Conservation (phyloP, 2,329 filamentous ascomycete species). For the Fusarium multiceps region DNA sequence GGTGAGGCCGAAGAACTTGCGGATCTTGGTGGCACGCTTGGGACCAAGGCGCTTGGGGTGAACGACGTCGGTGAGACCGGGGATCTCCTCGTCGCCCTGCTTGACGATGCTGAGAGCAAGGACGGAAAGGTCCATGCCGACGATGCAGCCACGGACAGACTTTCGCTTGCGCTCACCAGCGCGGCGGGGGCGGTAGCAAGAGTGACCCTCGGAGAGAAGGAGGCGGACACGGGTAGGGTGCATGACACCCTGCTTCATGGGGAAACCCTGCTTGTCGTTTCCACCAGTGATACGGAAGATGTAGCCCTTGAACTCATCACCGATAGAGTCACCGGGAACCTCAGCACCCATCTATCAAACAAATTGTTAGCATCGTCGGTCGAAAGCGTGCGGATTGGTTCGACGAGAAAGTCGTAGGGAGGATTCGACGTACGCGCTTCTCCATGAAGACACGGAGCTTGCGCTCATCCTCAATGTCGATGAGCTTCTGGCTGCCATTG, state of each 20-base stretch:
- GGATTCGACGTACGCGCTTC: conserved; percentile 77
- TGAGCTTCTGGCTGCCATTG: conserved; percentile 99
- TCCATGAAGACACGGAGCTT: conserved; percentile 99
- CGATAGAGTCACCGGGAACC: conserved; percentile 92
- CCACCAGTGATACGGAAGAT: conserved; percentile 99
- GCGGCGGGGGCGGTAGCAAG: conserved; percentile 98
- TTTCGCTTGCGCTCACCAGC: conserved; percentile 99
- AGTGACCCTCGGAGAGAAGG: conserved; percentile 95
- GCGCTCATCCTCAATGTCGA: conserved; percentile 99
- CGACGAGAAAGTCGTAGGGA: conserved; percentile 22
- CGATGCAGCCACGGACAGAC: conserved; percentile 98
- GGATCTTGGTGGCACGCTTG: conserved; percentile 99
- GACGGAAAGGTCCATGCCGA: conserved; percentile 93
- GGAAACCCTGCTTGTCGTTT: conserved; percentile 99
- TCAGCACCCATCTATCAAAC: conserved; percentile 81
- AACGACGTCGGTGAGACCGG: conserved; percentile 96
- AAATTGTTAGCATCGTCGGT: conserved; percentile 49
- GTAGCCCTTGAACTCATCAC: conserved; percentile 99
- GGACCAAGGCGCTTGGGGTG: conserved; percentile 99
- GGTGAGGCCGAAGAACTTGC: conserved; percentile 99
- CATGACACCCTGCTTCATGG: conserved; percentile 99
- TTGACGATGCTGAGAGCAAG: conserved; percentile 96
- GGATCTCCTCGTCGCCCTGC: conserved; percentile 94
- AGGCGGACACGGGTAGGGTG: conserved; percentile 98
- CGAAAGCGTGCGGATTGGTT: conserved; percentile 9